Evolutionary conservation across 352 stramenopile genomes (phyloP).

Genomic region (Phytophthora palmivora): DNA sequence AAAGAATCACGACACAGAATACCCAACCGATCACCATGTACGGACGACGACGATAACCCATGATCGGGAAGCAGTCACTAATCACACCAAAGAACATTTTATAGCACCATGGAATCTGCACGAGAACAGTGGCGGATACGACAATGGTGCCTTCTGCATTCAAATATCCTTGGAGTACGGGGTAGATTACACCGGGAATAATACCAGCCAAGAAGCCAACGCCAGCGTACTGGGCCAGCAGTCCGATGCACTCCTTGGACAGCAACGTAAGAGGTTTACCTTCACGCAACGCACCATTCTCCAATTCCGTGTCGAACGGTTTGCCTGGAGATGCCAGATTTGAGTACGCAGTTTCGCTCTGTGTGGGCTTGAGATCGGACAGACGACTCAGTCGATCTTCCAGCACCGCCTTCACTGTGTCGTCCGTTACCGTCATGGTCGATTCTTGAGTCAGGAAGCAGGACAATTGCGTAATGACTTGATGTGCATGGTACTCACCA

Average conservation of each 20-base stretch:
- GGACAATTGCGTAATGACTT: slow-evolving; percentile 26
- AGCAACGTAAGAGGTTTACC: slow-evolving; percentile 40
- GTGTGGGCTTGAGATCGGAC: slow-evolving; percentile 15
- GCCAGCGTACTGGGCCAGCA: slow-evolving; percentile 56
- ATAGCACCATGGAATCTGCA: slow-evolving; percentile 59
- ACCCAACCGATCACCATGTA: slow-evolving; percentile 65
- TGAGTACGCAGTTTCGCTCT: slow-evolving; percentile 23
- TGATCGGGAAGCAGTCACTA: slow-evolving; percentile 62
- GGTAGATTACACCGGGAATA: slow-evolving; percentile 56
- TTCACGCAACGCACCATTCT: slow-evolving; percentile 42
- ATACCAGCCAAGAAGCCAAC: slow-evolving; percentile 51
- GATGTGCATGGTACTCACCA: slow-evolving; percentile 4
- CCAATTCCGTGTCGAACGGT: slow-evolving; percentile 19
- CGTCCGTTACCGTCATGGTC: slow-evolving; percentile 26
- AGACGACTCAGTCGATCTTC: slow-evolving; percentile 28
- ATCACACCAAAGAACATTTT: slow-evolving; percentile 64
- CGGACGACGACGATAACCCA: slow-evolving; percentile 53
- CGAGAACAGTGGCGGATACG: slow-evolving; percentile 47
- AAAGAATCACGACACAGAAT: slow-evolving; percentile 46
- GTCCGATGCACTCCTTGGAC: slow-evolving; percentile 45
- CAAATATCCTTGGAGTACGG: slow-evolving; percentile 58
- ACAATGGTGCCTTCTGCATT: slow-evolving; percentile 56
- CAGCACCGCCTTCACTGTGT: slow-evolving; percentile 26
- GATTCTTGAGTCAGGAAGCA: slow-evolving; percentile 13
- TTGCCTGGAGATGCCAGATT: slow-evolving; percentile 30